phyloP scores from a whole-genome alignment of 768 basidiomycete genomes.

The Calocera viscosa region DNA sequence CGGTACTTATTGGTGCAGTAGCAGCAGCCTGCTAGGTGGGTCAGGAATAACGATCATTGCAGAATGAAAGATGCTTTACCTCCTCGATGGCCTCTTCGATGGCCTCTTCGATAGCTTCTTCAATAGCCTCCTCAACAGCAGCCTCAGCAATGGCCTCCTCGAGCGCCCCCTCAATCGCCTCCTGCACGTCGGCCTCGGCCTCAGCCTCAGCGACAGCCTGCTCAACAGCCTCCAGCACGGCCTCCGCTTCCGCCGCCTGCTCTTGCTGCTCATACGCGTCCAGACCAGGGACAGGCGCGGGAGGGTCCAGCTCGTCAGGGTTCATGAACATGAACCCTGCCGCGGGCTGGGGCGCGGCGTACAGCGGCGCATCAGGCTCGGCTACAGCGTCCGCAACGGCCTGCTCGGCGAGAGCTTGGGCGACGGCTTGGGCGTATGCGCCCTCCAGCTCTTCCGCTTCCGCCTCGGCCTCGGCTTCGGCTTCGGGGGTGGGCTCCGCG shows the following conservation, averaged over 20 bases:
- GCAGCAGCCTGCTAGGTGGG: neutral
- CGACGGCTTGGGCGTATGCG: neutral
- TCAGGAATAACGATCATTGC: too few species aligned
- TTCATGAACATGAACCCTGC: constrained; percentile 7
- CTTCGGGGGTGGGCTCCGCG: constrained; percentile 7
- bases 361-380: neutral
- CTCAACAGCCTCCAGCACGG: neutral
- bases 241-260: neutral
- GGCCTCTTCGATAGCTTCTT: neutral
- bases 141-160: neutral
- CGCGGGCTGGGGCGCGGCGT: neutral
- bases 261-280: neutral
- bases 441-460: neutral
- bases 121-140: neutral
- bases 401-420: neutral
- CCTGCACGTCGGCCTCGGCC: neutral
- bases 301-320: neutral
- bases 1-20: neutral
- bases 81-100: neutral
- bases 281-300: neutral
- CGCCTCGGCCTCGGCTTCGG: constrained; percentile 4
- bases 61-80: neutral
- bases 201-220: neutral
- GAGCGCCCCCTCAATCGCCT: neutral
- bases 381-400: neutral